phyloP scores from a whole-genome alignment of 2,329 filamentous ascomycete species.

The Alternaria triticimaculans region DNA sequence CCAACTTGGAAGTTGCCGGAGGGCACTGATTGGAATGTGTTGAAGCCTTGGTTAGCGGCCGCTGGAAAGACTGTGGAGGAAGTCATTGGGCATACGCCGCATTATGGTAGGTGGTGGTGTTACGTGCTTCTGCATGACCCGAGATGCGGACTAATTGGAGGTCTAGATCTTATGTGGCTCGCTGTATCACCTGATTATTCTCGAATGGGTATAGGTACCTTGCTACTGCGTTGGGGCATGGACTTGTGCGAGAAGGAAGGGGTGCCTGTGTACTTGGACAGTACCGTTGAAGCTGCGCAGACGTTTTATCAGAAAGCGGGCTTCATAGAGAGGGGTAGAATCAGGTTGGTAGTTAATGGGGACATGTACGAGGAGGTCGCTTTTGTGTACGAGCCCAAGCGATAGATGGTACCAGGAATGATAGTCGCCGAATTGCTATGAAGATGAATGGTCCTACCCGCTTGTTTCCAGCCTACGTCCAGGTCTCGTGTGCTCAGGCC shows the following conservation, averaged over 20 bases:
- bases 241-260: neutral
- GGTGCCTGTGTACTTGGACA: conserved; percentile 10
- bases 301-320: conserved; percentile 11
- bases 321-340: conserved; percentile 7
- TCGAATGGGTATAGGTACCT: conserved; percentile 5
- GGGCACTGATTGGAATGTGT: conserved; percentile 9
- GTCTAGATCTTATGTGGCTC: conserved; percentile 12
- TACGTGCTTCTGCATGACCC: neutral
- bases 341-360: conserved; percentile 1
- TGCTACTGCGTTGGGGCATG: conserved; percentile 11
- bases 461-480: neutral
- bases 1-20: conserved; percentile 10
- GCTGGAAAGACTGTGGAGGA: neutral
- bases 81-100: conserved; percentile 6
- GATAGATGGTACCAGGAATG: neutral
- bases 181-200: conserved; percentile 6
- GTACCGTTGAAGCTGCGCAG: conserved; percentile 4
- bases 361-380: conserved; percentile 11
- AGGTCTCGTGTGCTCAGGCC: neutral
- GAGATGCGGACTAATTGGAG: neutral
- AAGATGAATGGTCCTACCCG: neutral
- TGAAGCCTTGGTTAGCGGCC: conserved; percentile 7
- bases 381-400: conserved; percentile 3
- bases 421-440: neutral
- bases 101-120: conserved; percentile 6